These are phyloP conservation scores for Malus hybrid DNA, from an alignment of 331 rosid species.

Conservation along the genomic window DNA sequence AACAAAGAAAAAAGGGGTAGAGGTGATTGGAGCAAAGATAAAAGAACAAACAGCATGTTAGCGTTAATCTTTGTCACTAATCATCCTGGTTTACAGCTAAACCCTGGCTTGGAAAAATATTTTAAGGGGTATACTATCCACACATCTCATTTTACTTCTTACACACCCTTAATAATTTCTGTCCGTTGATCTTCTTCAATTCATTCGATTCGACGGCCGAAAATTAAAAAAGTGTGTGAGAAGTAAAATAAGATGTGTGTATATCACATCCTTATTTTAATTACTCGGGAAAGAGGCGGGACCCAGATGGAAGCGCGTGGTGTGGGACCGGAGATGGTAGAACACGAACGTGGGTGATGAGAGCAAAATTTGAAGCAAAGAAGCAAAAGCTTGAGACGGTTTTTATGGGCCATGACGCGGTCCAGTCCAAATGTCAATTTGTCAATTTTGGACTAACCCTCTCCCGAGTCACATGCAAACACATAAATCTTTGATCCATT, in stretches of 20 bases:
- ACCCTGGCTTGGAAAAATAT: neutral
- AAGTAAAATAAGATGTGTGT: too few species aligned
- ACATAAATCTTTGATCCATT: neutral
- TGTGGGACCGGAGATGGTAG: constrained; percentile 20
- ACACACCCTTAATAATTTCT: too few species aligned
- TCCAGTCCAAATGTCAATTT: neutral
- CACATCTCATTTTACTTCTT: too few species aligned
- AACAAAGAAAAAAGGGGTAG: neutral
- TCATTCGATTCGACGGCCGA: too few species aligned
- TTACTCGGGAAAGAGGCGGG: neutral
- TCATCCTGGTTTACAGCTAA: constrained; percentile 32
- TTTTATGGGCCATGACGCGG: constrained; percentile 16
- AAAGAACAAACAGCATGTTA: constrained; percentile 8
- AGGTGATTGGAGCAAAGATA: neutral
- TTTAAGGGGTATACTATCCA: neutral
- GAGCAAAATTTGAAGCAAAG: neutral
- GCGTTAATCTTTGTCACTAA: constrained; percentile 2
- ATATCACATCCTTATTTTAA: neutral
- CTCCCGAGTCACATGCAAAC: neutral
- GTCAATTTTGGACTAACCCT: neutral
- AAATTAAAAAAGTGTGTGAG: too few species aligned
- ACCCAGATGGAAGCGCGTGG: constrained; percentile 30
- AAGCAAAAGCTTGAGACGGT: neutral
- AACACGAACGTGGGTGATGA: constrained; percentile 26
- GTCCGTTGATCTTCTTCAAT: too few species aligned